phyloP scores from a whole-genome alignment of 805 yeast species.

The Yueomyces sinensis region DNA sequence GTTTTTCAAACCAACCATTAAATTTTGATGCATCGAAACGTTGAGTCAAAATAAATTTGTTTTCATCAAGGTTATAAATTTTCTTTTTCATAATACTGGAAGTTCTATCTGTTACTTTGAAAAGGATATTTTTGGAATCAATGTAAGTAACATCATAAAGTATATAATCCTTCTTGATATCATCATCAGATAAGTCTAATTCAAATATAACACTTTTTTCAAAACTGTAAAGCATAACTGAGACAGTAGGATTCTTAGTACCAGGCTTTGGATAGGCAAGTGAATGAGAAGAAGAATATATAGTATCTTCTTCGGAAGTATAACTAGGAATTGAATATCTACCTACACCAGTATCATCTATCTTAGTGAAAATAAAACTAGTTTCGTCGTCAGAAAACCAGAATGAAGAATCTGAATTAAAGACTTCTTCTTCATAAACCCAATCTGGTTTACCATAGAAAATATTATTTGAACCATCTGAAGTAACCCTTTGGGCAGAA shows the following conservation, averaged over 20 bases:
- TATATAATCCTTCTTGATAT: constrained; percentile 31
- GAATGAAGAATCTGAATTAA: constrained; percentile 41
- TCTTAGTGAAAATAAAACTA: constrained; percentile 38
- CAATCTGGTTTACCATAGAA: constrained; percentile 68
- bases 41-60: constrained; percentile 28
- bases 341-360: constrained; percentile 49
- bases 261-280: constrained; percentile 71
- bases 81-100: constrained; percentile 44
- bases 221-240: constrained; percentile 32
- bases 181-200: constrained; percentile 17
- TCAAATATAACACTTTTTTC: constrained; percentile 10
- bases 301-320: constrained; percentile 22
- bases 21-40: constrained; percentile 31
- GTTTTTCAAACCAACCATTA: constrained; percentile 49
- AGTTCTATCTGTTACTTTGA: constrained; percentile 50
- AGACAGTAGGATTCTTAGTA: constrained; percentile 40
- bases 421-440: constrained; percentile 76
- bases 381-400: constrained; percentile 68
- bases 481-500: constrained; percentile 13
- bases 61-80: constrained; percentile 24
- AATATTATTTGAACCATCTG: constrained; percentile 38
- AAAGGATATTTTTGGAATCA: constrained; percentile 32
- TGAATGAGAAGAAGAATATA: constrained; percentile 33
- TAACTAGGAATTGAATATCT: constrained; percentile 39
- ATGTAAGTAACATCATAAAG: constrained; percentile 56